phyloP scores from a whole-genome alignment of 192 early-diverging fungal species.

The Entomortierella beljakovae region DNA sequence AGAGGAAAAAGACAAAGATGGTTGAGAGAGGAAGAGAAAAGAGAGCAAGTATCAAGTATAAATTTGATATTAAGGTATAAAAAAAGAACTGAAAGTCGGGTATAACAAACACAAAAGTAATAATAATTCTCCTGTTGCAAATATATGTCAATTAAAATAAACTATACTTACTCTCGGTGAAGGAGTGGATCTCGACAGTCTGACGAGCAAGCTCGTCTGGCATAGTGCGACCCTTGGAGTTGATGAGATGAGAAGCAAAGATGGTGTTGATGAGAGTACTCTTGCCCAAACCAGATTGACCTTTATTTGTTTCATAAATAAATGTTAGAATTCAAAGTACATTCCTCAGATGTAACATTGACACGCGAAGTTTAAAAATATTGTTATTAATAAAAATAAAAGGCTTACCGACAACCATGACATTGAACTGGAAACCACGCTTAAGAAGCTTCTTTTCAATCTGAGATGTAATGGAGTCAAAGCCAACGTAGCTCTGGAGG shows the following conservation, averaged over 20 bases:
- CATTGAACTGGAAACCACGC: constrained; percentile 97
- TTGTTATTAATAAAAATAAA: no score
- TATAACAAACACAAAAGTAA: no score
- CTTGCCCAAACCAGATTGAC: constrained; percentile 97
- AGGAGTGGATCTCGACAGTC: constrained; percentile 94
- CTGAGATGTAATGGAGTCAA: constrained; percentile 96
- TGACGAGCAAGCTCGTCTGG: constrained; percentile 86
- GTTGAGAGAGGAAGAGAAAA: background rate
- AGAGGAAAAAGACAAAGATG: background rate
- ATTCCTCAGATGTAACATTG: background rate
- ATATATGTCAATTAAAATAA: no score
- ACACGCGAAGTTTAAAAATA: background rate
- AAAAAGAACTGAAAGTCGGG: constrained; percentile 6
- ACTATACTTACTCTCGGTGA: constrained; percentile 79
- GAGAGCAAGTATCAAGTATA: background rate
- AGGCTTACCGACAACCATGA: constrained; percentile 94
- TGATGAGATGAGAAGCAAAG: constrained; percentile 95
- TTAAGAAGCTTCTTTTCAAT: constrained; percentile 98
- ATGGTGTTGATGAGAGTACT: constrained; percentile 98
- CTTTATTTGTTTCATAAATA: constrained; percentile 51
- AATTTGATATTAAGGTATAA: background rate
- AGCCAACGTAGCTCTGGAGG: constrained; percentile 95
- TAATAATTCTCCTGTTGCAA: no score
- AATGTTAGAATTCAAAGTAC: no score
- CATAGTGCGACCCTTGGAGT: constrained; percentile 88